These are phyloP conservation scores for Xanthoconium stramineum DNA, from an alignment of 768 basidiomycete genomes.

Conservation along the genomic window DNA sequence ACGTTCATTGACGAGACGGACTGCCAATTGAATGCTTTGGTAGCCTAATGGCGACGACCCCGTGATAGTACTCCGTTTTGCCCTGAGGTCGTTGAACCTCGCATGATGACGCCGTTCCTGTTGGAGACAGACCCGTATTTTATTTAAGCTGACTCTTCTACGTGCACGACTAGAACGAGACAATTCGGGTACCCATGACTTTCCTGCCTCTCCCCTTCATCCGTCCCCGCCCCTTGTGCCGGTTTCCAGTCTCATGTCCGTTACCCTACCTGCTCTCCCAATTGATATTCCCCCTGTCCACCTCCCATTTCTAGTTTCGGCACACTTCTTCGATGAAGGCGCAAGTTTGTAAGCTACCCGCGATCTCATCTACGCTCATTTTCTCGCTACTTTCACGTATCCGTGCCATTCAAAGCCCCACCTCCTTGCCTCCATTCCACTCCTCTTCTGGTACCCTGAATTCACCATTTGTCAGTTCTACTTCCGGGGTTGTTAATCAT, in stretches of 20 bases:
- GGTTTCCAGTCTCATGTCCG: conserved; percentile 17
- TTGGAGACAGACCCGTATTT: conserved; percentile 14
- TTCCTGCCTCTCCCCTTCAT: conserved; percentile 8
- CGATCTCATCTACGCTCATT: conserved; percentile 33
- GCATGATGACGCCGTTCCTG: conserved; percentile 3
- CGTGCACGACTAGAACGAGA: conserved; percentile 26
- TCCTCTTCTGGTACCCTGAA: conserved; percentile 17
- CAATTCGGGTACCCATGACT: conserved; percentile 27
- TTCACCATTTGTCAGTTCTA: conserved; percentile 18
- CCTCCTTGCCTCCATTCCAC: conserved; percentile 9
- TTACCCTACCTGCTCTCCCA: conserved; percentile 30
- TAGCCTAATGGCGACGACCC: conserved; percentile 35
- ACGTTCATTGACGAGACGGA: background rate
- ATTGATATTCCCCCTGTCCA: conserved; percentile 27
- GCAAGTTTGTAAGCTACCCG: conserved; percentile 32
- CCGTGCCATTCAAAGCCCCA: conserved; percentile 9
- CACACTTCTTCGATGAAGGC: conserved; percentile 27
- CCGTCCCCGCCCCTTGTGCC: conserved; percentile 20
- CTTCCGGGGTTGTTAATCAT: conserved; percentile 30
- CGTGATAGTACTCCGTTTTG: conserved; percentile 14
- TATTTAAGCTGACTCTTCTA: conserved; percentile 22
- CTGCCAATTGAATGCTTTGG: background rate
- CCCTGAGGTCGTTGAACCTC: conserved; percentile 8
- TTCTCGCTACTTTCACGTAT: conserved; percentile 22
- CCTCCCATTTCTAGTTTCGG: conserved; percentile 16